phyloP scores from a whole-genome alignment of 345 rosid species.

The Rhodamnia argentea region DNA sequence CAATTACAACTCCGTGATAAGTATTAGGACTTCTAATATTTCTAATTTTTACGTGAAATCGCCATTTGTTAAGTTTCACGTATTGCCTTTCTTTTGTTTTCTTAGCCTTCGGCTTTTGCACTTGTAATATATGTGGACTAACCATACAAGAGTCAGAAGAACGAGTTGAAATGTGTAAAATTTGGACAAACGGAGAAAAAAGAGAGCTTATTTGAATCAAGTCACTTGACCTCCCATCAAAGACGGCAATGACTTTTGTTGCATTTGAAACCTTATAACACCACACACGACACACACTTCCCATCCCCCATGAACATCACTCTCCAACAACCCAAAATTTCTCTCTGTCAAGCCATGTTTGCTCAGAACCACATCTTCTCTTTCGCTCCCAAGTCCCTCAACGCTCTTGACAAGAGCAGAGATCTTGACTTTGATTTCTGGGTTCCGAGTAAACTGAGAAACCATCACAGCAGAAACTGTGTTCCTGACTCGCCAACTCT shows the following conservation, averaged over 20 bases:
- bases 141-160: neutral
- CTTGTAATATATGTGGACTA: neutral
- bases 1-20: too few species aligned
- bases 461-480: neutral
- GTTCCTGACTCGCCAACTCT: neutral
- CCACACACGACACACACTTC: neutral
- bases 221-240: constrained; percentile 4
- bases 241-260: constrained; percentile 30
- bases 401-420: neutral
- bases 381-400: neutral
- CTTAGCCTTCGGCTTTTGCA: neutral
- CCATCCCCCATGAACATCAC: neutral
- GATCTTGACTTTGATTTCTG: constrained; percentile 33
- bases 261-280: neutral
- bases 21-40: too few species aligned
- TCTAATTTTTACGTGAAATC: neutral
- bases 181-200: constrained; percentile 8
- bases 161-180: neutral
- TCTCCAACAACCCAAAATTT: neutral
- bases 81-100: neutral
- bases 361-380: neutral
- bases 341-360: neutral
- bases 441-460: constrained; percentile 4
- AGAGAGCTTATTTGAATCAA: neutral
- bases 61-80: neutral